phyloP scores from a whole-genome alignment of 2,329 filamentous ascomycete genomes.

The Cercospora brassicicola region DNA sequence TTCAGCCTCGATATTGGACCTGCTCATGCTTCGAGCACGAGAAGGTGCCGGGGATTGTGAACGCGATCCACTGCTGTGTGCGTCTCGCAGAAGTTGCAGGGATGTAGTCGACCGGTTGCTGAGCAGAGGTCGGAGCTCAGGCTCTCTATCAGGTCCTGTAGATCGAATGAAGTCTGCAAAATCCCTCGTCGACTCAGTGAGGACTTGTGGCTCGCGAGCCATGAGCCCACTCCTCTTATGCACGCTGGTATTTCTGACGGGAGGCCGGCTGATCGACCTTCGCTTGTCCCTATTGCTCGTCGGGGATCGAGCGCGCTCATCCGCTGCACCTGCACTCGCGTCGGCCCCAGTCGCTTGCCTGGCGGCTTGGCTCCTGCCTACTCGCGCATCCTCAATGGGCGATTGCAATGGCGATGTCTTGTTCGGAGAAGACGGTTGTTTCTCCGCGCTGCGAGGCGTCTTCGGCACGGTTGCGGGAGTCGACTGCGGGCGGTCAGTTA shows the following conservation, averaged over 20 bases:
- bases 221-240: constrained; percentile 38
- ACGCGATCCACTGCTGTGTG: constrained; percentile 21
- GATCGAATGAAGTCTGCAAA: constrained; percentile 88
- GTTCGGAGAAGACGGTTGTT: constrained; percentile 12
- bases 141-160: constrained; percentile 63
- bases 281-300: constrained; percentile 28
- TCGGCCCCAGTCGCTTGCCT: constrained; percentile 28
- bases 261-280: constrained; percentile 36
- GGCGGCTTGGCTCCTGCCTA: constrained; percentile 25
- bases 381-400: constrained; percentile 20
- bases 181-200: constrained; percentile 71
- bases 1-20: constrained; percentile 16
- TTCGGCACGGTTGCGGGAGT: constrained; percentile 17
- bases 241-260: constrained; percentile 36
- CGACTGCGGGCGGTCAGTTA: constrained; percentile 18
- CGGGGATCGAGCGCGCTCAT: constrained; percentile 9
- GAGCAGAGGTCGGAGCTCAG: constrained; percentile 24
- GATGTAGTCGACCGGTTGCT: constrained; percentile 32
- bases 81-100: constrained; percentile 21
- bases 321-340: constrained; percentile 18
- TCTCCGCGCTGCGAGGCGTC: constrained; percentile 19
- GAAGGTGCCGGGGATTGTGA: constrained; percentile 31
- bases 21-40: constrained; percentile 23
- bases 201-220: constrained; percentile 72
- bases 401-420: constrained; percentile 13